phyloP scores from a whole-genome alignment of 148 eudicot species.

The Rhododendron williamsianum region DNA sequence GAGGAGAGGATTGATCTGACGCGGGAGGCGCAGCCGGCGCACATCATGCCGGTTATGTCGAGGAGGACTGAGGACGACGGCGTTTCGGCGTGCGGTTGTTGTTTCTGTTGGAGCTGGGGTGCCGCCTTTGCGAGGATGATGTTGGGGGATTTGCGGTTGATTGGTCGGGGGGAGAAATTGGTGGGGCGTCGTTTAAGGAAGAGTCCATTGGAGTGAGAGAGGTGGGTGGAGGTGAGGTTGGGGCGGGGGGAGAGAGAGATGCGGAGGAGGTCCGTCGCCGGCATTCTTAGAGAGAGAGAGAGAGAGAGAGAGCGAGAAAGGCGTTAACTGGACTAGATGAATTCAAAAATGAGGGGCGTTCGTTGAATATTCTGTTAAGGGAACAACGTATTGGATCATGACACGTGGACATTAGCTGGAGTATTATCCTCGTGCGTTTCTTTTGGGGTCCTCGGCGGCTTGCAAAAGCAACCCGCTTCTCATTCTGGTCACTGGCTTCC shows the following conservation, averaged over 20 bases:
- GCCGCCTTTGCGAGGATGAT: slow-evolving; percentile 27
- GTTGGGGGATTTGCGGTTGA: slow-evolving; percentile 9
- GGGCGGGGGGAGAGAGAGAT: slow-evolving; percentile 37
- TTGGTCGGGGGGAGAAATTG: slow-evolving; percentile 4
- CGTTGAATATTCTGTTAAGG: not conserved
- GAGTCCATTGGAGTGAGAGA: slow-evolving; percentile 4
- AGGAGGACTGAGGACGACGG: slow-evolving; percentile 43
- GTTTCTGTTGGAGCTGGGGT: not conserved
- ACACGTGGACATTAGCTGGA: not conserved
- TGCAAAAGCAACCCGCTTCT: too few species aligned
- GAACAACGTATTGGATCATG: not conserved
- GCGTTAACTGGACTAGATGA: not conserved
- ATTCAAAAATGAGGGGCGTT: not conserved
- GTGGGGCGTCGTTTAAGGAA: too few species aligned
- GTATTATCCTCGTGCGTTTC: not conserved
- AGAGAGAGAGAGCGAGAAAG: slow-evolving; percentile 2
- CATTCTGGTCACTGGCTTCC: too few species aligned
- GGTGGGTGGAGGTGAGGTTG: slow-evolving; percentile 13
- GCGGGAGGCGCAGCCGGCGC: slow-evolving; percentile 82
- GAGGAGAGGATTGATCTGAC: slow-evolving; percentile 55
- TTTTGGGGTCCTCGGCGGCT: too few species aligned
- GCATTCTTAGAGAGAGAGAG: slow-evolving; percentile 24
- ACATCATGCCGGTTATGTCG: slow-evolving; percentile 89
- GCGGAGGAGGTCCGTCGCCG: slow-evolving; percentile 41
- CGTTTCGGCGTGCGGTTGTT: not conserved